Percentiles rank a stretch among this genome's conserved stretches.
Conservation (phyloP, 1,284 basidiomycete species). For the Microbotryomycetes sp. region DNA sequence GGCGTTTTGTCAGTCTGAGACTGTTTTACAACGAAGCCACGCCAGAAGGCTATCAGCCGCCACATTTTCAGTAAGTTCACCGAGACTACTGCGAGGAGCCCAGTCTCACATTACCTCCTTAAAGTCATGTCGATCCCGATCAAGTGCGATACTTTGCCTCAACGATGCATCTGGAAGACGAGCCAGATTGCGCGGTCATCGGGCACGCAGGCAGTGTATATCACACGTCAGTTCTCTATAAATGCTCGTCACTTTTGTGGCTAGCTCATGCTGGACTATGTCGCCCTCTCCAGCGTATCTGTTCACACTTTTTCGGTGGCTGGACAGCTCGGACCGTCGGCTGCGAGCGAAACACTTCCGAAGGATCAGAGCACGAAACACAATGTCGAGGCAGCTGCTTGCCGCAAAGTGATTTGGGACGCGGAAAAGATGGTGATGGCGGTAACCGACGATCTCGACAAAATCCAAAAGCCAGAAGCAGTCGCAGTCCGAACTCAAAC, state of each 20-base stretch:
- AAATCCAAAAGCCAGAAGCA: not conserved
- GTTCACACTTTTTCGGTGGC: slow-evolving; percentile 26
- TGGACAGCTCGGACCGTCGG: slow-evolving; percentile 25
- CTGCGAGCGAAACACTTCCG: slow-evolving; percentile 18
- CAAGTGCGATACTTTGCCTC: not conserved
- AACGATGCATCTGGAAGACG: not conserved
- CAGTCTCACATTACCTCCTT: not conserved
- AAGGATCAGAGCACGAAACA: slow-evolving; percentile 10
- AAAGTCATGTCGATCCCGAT: slow-evolving; percentile 13
- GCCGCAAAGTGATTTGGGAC: slow-evolving; percentile 29
- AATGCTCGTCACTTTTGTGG: not conserved
- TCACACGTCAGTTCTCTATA: slow-evolving; percentile 10
- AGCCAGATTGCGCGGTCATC: slow-evolving; percentile 3
- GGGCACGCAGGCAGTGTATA: slow-evolving; percentile 9
- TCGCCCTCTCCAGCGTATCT: slow-evolving; percentile 11
- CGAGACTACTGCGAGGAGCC: too few relatives aligned
- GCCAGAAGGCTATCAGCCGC: slow-evolving; percentile 45
- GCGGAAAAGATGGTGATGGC: slow-evolving; percentile 16
- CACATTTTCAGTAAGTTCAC: slow-evolving; percentile 7
- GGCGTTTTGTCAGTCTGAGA: slow-evolving; percentile 71
- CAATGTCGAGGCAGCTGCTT: slow-evolving; percentile 14
- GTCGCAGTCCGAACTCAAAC: not conserved
- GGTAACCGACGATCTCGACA: slow-evolving; percentile 10
- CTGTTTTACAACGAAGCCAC: slow-evolving; percentile 66
- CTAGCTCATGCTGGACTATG: not conserved